These are phyloP conservation scores for Hortaea sp. DNA, from an alignment of 2,329 filamentous ascomycete genomes.

Conservation along the genomic window DNA sequence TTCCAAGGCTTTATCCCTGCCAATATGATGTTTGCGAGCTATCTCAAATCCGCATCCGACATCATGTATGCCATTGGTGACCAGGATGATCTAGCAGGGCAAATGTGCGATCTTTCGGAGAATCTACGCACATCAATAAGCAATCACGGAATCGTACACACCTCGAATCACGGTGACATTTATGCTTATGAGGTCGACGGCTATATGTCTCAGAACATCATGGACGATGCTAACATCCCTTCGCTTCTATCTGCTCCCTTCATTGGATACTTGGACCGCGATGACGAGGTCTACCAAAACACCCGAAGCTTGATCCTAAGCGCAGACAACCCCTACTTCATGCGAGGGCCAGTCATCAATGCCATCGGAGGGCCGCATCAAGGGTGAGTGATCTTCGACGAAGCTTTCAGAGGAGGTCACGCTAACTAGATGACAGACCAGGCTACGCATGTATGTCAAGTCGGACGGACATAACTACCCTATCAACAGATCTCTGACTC, in stretches of 20 bases:
- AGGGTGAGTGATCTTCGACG: conserved; percentile 15
- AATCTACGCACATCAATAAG: conserved; percentile 36
- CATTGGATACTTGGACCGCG: conserved; percentile 43
- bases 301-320: conserved; percentile 37
- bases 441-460: no score
- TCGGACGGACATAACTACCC: no score
- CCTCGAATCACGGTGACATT: conserved; percentile 28
- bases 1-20: conserved; percentile 40
- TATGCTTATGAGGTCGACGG: conserved; percentile 43
- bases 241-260: conserved; percentile 56
- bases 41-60: conserved; percentile 43
- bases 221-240: conserved; percentile 66
- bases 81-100: conserved; percentile 38
- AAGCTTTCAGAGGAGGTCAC: no score
- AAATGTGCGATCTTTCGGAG: conserved; percentile 48
- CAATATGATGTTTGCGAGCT: conserved; percentile 64
- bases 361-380: conserved; percentile 40
- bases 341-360: conserved; percentile 39
- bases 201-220: conserved; percentile 42
- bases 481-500: background rate
- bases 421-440: no score
- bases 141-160: conserved; percentile 31
- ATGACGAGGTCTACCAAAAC: conserved; percentile 35
- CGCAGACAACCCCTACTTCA: conserved; percentile 40
- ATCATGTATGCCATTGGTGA: conserved; percentile 45